Base-by-base conservation (phyloP, 192 early-diverging fungal genomes). In the Gigaspora rosea region DNA sequence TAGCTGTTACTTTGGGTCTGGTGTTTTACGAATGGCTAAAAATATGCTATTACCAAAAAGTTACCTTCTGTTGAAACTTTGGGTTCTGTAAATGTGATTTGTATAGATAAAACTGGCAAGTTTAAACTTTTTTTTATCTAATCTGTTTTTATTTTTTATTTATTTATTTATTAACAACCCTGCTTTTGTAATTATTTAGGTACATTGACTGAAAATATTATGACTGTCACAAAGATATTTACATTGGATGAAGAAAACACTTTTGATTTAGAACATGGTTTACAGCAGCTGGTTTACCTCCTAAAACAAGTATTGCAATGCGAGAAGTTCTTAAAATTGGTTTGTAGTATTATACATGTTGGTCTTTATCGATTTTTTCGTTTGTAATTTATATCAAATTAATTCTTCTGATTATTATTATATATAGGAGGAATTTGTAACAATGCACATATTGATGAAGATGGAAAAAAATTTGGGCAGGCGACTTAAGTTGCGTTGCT, bases 401-500 rank as follows among this genome's bases (percentile, higher is more conserved):
- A 56, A 56, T 56, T 56, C 15, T 52, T 52, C 4, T 56, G 76
- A 61, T 84, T 83, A 79, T 80, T 86, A 65, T 63, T 83, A 78
- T 81, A 84, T 27, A 83, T 82, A 82, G 96, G 93, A 69, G 95
- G 92, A 75, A 72, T 97, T 32, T 98, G 97, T 84, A 99, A 98
- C 81, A 97, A 99, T 84, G 91, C 95, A 8, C 81, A 83, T 4
- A 69, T 89, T 36, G 92, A 94, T 78, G 91, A 93, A 10, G 85
- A 87, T 9, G 93, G 93, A 36, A 87, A 90, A 36, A 85, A 88
- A 68, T 90, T 94, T 68, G 97, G 97, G 4, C 94, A 99, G 70
- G 93, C 96, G 2, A 99, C 96, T 0, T 96, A 99, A 77, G 92
- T 96, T 78, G 96, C 96, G 16, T 87, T 99, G 52, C 84, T 98